Conservation (phyloP, 176 grass and related monocot genomes). For the Hsuehochloa calcarea region DNA sequence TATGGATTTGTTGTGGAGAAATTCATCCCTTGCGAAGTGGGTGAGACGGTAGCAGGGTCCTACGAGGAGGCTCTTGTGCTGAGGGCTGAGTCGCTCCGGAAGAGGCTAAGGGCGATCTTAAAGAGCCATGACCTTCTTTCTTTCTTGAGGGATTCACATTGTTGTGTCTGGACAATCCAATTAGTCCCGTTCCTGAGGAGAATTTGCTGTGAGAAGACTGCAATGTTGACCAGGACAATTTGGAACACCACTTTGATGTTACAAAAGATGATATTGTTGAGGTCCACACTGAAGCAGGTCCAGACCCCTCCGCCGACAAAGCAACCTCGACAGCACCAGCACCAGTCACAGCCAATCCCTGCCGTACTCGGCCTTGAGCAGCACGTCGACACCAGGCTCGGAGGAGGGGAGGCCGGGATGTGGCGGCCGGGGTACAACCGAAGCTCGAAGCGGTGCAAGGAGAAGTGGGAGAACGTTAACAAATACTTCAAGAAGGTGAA, state of each 20-base stretch:
- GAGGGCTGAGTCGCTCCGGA: slow-evolving; percentile 53
- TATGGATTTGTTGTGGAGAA: slow-evolving; percentile 63
- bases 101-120: slow-evolving; percentile 53
- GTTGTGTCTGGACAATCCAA: background rate
- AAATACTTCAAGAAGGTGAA: slow-evolving; percentile 99
- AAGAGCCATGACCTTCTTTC: slow-evolving; percentile 65
- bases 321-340: too few species aligned
- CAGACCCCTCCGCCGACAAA: too few species aligned
- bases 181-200: background rate
- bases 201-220: background rate
- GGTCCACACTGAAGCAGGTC: too few species aligned
- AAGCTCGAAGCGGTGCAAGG: slow-evolving; percentile 92
- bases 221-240: slow-evolving; percentile 9
- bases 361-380: slow-evolving; percentile 28
- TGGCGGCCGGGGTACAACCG: slow-evolving; percentile 77
- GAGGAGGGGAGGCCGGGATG: slow-evolving; percentile 51
- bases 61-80: slow-evolving; percentile 33
- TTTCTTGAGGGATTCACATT: slow-evolving; percentile 45
- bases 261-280: background rate
- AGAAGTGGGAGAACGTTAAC: slow-evolving; percentile 99
- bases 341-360: slow-evolving; percentile 27
- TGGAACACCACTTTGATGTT: background rate
- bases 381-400: slow-evolving; percentile 17
- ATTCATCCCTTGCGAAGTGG: slow-evolving; percentile 42
- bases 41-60: background rate